Evolutionary conservation across 805 yeast genomes (phyloP).

Genomic region (Starmera dryadoides): DNA sequence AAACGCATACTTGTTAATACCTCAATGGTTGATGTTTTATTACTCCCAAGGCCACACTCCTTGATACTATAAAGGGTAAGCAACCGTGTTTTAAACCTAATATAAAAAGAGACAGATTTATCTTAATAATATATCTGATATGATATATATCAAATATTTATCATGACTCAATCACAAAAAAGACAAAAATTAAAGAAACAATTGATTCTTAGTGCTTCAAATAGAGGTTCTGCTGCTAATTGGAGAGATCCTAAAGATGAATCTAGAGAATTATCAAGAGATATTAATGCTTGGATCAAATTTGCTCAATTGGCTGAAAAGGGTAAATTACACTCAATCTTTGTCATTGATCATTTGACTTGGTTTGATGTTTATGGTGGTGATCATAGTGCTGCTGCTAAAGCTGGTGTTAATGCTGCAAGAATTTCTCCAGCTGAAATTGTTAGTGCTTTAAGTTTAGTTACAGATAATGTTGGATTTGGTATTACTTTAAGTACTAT

Average conservation of each 20-base stretch:
- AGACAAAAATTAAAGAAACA: not conserved
- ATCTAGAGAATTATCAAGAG: slow-evolving; percentile 18
- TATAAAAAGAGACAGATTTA: too few species aligned
- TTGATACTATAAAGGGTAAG: too few species aligned
- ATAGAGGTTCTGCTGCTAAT: not conserved
- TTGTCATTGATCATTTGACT: slow-evolving; percentile 32
- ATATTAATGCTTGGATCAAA: slow-evolving; percentile 29
- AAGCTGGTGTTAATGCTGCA: slow-evolving; percentile 24
- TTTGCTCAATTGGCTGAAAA: slow-evolving; percentile 26
- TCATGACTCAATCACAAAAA: not conserved
- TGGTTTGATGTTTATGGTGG: slow-evolving; percentile 29
- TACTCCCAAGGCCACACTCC: too few species aligned
- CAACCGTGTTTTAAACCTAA: too few species aligned
- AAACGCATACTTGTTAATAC: too few species aligned
- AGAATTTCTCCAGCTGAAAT: slow-evolving; percentile 29
- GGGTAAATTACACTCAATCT: slow-evolving; percentile 28
- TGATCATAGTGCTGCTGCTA: slow-evolving; percentile 24
- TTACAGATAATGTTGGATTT: slow-evolving; percentile 27
- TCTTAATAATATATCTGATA: too few species aligned
- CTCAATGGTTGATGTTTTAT: too few species aligned
- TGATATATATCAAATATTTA: too few species aligned
- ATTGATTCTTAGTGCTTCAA: not conserved
- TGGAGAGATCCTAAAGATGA: slow-evolving; percentile 22
- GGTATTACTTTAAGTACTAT: slow-evolving; percentile 33
- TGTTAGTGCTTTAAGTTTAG: slow-evolving; percentile 31